Conservation (phyloP, 805 yeast genomes). For the Millerozyma acaciae region DNA sequence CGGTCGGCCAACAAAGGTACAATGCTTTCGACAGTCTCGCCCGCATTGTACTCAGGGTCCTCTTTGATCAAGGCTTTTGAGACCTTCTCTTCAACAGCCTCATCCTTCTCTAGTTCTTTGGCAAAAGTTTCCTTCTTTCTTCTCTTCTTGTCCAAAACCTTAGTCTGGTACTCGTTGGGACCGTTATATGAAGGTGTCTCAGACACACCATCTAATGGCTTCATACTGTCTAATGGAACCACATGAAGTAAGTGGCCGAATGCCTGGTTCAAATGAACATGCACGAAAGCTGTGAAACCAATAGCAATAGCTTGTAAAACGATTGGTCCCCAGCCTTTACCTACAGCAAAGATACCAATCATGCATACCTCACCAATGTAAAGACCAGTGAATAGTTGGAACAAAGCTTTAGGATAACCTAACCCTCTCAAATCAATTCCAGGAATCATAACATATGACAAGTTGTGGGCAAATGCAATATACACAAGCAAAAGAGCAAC, state of each 20-base stretch:
- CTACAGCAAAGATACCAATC: conserved; percentile 81
- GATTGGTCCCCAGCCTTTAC: conserved; percentile 94
- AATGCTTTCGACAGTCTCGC: conserved; percentile 6
- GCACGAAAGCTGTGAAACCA: conserved; percentile 64
- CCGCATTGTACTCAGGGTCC: conserved; percentile 9
- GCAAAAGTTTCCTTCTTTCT: conserved; percentile 4
- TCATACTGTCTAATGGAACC: conserved; percentile 72
- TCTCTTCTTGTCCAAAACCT: conserved; percentile 23
- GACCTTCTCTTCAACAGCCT: conserved; percentile 8
- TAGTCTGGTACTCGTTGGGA: conserved; percentile 28
- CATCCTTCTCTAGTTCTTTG: conserved; percentile 9
- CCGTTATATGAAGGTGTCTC: conserved; percentile 55
- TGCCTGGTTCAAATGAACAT: conserved; percentile 59
- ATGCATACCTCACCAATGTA: conserved; percentile 85
- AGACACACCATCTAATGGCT: conserved; percentile 66
- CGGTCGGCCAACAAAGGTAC: conserved; percentile 74
- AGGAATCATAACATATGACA: conserved; percentile 65
- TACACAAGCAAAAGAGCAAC: conserved; percentile 69
- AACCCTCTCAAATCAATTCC: conserved; percentile 74
- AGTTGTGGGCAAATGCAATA: conserved; percentile 74
- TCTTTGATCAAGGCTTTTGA: conserved; percentile 1
- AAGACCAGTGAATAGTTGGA: conserved; percentile 83
- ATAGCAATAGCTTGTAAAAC: conserved; percentile 67
- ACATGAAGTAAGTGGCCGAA: conserved; percentile 57
- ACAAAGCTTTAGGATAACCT: conserved; percentile 83